Percentiles rank a stretch among this genome's conserved stretches.
phyloP scores from a whole-genome alignment of 306 rosid genomes.

The Pyrus betulifolia region DNA sequence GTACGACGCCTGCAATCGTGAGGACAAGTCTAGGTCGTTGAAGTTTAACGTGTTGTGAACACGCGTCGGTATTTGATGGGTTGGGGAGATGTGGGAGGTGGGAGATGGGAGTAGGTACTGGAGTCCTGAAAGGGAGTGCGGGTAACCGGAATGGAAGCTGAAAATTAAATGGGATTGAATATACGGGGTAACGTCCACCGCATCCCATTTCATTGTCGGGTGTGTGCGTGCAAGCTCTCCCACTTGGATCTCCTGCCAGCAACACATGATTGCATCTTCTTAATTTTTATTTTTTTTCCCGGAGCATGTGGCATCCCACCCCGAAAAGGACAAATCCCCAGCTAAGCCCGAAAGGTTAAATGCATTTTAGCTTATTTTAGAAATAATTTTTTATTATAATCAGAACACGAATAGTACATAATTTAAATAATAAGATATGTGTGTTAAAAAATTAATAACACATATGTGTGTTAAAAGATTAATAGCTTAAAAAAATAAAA shows the following conservation, averaged over 20 bases:
- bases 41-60: too few species aligned
- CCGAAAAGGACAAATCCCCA: too few species aligned
- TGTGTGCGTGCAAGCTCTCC: background rate
- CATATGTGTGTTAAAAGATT: too few species aligned
- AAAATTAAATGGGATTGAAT: conserved; percentile 7
- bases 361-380: too few species aligned
- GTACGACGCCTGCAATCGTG: background rate
- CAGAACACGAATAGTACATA: too few species aligned
- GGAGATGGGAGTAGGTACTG: conserved; percentile 1
- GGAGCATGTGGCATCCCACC: too few species aligned
- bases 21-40: background rate
- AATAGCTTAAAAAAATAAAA: too few species aligned
- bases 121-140: background rate
- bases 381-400: too few species aligned
- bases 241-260: background rate
- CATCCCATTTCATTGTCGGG: conserved; percentile 5
- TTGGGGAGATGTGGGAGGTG: background rate
- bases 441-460: too few species aligned
- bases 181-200: conserved; percentile 5
- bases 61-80: background rate
- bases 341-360: too few species aligned
- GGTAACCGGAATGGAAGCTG: conserved; percentile 5
- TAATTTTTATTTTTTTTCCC: too few species aligned
- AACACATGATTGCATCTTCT: background rate
- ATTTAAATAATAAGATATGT: too few species aligned